Evolutionary conservation across 2,329 filamentous ascomycete genomes (phyloP).

Genomic region (Cladorrhinum sp.): DNA sequence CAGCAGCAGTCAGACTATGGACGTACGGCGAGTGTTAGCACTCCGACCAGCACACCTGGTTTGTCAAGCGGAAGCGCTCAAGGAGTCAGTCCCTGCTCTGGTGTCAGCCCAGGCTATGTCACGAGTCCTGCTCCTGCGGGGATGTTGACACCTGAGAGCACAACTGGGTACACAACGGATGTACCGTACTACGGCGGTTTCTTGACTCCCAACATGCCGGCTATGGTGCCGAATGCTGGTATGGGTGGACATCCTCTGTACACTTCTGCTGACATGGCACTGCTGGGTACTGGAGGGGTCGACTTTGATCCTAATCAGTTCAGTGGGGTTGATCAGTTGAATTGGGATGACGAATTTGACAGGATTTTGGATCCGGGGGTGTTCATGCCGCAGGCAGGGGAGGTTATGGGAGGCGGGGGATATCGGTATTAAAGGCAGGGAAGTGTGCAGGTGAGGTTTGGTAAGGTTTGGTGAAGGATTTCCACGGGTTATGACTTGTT

Average conservation of each 20-base stretch:
- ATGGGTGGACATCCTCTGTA: not conserved
- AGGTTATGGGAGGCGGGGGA: not conserved
- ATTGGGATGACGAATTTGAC: constrained; percentile 22
- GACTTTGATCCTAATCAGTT: not conserved
- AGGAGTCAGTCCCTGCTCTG: not conserved
- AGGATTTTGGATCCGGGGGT: constrained; percentile 16
- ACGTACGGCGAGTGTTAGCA: not conserved
- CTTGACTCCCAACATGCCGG: not conserved
- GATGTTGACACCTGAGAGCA: not conserved
- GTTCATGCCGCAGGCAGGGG: constrained; percentile 2
- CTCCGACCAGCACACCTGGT: constrained; percentile 1
- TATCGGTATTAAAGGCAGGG: not conserved
- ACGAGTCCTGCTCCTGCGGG: not conserved
- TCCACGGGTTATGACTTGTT: not conserved
- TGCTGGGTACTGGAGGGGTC: not conserved
- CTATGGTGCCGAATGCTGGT: not conserved
- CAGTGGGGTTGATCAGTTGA: constrained; percentile 1
- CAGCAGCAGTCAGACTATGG: not conserved
- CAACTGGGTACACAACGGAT: not conserved
- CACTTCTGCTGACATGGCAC: not conserved
- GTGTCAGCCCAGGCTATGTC: not conserved
- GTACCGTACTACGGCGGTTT: not conserved
- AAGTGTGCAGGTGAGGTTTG: not conserved
- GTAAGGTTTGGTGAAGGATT: not conserved
- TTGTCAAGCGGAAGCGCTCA: constrained; percentile 3